These are phyloP conservation scores for Tephrocybe sp. DNA, from an alignment of 768 basidiomycete genomes.

Conservation along the genomic window DNA sequence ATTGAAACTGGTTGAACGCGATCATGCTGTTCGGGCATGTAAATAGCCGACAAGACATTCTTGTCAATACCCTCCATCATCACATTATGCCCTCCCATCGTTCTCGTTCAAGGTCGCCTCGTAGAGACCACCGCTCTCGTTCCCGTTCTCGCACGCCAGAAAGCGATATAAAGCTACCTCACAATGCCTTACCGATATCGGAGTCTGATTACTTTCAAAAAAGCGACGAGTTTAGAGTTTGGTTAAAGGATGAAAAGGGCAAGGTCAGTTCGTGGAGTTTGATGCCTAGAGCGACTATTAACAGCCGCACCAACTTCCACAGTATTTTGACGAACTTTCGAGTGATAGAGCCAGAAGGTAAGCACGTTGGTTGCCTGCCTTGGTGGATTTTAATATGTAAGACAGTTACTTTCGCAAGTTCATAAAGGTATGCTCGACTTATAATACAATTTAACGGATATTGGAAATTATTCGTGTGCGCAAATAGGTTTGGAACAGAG, in stretches of 20 bases:
- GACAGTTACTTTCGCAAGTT: constrained; percentile 90
- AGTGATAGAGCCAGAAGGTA: constrained; percentile 79
- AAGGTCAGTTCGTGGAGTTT: constrained; percentile 34
- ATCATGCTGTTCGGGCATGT: too few relatives aligned
- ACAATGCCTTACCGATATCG: constrained; percentile 58
- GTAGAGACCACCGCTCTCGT: constrained; percentile 26
- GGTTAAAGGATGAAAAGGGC: constrained; percentile 71
- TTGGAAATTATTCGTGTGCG: constrained; percentile 1
- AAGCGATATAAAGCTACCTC: constrained; percentile 47
- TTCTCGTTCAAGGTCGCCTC: constrained; percentile 32
- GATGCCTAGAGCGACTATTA: constrained; percentile 1
- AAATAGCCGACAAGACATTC: too few relatives aligned
- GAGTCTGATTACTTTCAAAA: constrained; percentile 90
- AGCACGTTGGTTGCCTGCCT: constrained; percentile 21
- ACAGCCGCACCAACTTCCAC: background rate
- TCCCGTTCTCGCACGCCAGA: constrained; percentile 20
- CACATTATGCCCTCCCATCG: constrained; percentile 32
- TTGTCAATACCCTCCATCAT: too few relatives aligned
- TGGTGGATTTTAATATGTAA: constrained; percentile 27
- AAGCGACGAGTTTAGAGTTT: constrained; percentile 80
- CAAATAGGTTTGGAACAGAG: constrained; percentile 76
- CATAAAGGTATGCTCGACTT: constrained; percentile 54
- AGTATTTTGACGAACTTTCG: constrained; percentile 88
- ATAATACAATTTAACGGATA: background rate
- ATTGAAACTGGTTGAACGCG: too few relatives aligned